phyloP scores from a whole-genome alignment of 441 rosid genomes.

The Aleurites moluccanus region DNA sequence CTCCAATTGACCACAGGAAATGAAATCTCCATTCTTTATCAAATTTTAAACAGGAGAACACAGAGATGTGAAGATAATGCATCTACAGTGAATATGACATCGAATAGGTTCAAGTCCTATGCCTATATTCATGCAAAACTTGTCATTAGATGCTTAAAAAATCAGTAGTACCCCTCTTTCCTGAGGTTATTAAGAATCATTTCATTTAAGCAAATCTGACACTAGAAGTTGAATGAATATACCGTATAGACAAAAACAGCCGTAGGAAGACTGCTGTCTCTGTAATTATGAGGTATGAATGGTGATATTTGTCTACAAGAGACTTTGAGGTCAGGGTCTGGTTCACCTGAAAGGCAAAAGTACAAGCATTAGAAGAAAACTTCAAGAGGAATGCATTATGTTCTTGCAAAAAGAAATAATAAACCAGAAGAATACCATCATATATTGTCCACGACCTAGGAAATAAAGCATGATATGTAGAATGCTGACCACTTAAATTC shows the following conservation, averaged over 20 bases:
- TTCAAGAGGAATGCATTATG: conserved; percentile 13
- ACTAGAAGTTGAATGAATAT: conserved; percentile 32
- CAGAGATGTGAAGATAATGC: too few relatives aligned
- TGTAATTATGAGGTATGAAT: conserved; percentile 92
- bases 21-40: not conserved
- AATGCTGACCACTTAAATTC: conserved; percentile 93
- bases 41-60: too few relatives aligned
- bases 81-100: too few relatives aligned
- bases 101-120: not conserved
- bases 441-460: conserved; percentile 99
- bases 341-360: conserved; percentile 75
- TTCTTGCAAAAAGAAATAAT: conserved; percentile 11
- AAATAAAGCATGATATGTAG: conserved; percentile 96
- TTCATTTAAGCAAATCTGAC: not conserved
- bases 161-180: not conserved
- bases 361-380: conserved; percentile 24
- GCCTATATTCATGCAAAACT: not conserved
- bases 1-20: not conserved
- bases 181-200: not conserved
- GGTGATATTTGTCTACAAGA: conserved; percentile 99
- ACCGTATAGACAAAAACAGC: conserved; percentile 96
- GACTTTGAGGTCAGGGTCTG: conserved; percentile 95
- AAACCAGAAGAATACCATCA: conserved; percentile 60
- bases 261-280: conserved; percentile 95
- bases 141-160: not conserved